Conservation (phyloP, 2,329 filamentous ascomycete species). For the Orbilia blumenaviensis region DNA sequence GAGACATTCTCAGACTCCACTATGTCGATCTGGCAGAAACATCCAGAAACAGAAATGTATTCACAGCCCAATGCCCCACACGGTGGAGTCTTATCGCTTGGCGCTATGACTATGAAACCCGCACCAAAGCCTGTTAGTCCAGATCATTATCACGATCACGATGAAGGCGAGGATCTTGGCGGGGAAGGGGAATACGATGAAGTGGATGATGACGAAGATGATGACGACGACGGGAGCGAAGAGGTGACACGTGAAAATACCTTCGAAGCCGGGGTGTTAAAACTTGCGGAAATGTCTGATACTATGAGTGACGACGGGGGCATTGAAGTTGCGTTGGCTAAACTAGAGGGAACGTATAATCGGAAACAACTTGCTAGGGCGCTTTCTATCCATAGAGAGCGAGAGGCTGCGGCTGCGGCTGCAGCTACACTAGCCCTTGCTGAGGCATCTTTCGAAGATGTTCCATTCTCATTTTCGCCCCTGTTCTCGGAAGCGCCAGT, state of each 20-base stretch:
- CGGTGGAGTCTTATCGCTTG: slow-evolving; percentile 56
- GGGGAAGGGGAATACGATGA: slow-evolving; percentile 13
- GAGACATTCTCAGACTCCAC: slow-evolving; percentile 50
- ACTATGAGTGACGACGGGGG: slow-evolving; percentile 81
- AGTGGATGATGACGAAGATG: slow-evolving; percentile 55
- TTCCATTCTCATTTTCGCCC: slow-evolving; percentile 5
- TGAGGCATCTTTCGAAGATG: slow-evolving; percentile 11
- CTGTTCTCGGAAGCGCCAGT: slow-evolving; percentile 11
- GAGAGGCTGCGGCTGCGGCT: slow-evolving; percentile 22
- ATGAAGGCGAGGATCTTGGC: slow-evolving; percentile 17
- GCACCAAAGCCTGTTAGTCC: slow-evolving; percentile 33
- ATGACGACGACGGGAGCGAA: slow-evolving; percentile 58
- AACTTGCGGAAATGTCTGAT: slow-evolving; percentile 86
- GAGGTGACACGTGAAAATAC: slow-evolving; percentile 64
- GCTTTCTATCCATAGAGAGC: slow-evolving; percentile 46
- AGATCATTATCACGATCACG: slow-evolving; percentile 20
- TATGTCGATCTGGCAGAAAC: slow-evolving; percentile 54
- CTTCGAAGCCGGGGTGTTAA: slow-evolving; percentile 87
- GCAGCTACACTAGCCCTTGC: neutral
- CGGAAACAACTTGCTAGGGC: slow-evolving; percentile 61
- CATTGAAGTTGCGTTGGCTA: slow-evolving; percentile 88
- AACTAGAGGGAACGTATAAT: slow-evolving; percentile 86
- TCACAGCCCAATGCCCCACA: slow-evolving; percentile 44
- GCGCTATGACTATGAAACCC: slow-evolving; percentile 56
- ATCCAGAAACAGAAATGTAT: slow-evolving; percentile 51